phyloP scores from a whole-genome alignment of 805 yeast species.

The Danielia oregonensis region DNA sequence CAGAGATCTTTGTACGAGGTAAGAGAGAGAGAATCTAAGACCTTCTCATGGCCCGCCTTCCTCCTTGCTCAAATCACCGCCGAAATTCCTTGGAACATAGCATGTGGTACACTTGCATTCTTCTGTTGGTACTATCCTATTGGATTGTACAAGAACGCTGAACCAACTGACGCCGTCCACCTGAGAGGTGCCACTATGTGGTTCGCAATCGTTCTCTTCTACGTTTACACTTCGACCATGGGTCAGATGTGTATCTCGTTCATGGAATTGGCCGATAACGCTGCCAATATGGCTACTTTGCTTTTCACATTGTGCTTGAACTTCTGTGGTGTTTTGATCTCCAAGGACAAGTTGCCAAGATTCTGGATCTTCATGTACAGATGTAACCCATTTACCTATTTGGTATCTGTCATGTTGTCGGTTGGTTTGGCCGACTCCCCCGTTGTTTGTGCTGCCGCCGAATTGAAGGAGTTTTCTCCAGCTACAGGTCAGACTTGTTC shows the following conservation, averaged over 20 bases:
- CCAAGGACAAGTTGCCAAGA: slow-evolving; percentile 21
- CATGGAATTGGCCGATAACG: slow-evolving; percentile 55
- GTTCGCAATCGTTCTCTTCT: slow-evolving; percentile 42
- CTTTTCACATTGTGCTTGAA: slow-evolving; percentile 53
- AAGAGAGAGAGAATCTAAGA: slow-evolving; percentile 69
- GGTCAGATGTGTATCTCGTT: slow-evolving; percentile 61
- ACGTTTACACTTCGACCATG: slow-evolving; percentile 51
- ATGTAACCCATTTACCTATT: slow-evolving; percentile 61
- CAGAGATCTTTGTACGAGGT: slow-evolving; percentile 70
- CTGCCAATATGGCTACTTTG: slow-evolving; percentile 56
- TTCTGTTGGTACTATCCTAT: slow-evolving; percentile 17
- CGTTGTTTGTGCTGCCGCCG: slow-evolving; percentile 34
- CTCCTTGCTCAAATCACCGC: slow-evolving; percentile 58
- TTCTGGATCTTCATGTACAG: slow-evolving; percentile 75
- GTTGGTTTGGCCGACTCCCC: slow-evolving; percentile 27
- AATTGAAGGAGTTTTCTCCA: slow-evolving; percentile 20
- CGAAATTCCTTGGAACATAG: slow-evolving; percentile 62
- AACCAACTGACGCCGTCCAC: slow-evolving; percentile 41
- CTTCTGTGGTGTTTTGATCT: slow-evolving; percentile 35
- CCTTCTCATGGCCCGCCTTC: slow-evolving; percentile 65
- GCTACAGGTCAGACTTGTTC: background rate
- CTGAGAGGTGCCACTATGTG: slow-evolving; percentile 58
- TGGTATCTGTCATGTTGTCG: slow-evolving; percentile 50
- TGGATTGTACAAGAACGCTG: slow-evolving; percentile 44
- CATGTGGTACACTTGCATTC: slow-evolving; percentile 39